Conservation (phyloP, 331 rosid species). For the Quercus phellos region DNA sequence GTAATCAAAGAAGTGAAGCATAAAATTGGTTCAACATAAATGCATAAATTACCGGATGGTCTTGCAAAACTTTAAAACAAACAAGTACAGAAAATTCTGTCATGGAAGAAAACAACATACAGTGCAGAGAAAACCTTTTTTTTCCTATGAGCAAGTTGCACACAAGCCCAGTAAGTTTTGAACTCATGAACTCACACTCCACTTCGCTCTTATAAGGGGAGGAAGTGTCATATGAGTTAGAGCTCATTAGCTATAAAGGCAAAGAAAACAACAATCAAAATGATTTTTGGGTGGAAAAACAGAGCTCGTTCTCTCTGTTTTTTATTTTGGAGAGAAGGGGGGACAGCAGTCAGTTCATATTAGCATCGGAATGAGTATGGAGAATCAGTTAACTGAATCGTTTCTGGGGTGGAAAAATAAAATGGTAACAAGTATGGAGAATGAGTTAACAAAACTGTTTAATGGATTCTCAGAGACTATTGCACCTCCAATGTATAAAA, state of each 20-base stretch:
- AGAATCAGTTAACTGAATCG: no score
- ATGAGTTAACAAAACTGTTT: no score
- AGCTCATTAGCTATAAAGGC: no score
- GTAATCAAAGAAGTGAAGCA: not conserved
- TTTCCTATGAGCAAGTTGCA: no score
- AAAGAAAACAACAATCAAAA: not conserved
- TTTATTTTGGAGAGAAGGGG: not conserved
- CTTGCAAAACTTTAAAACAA: not conserved
- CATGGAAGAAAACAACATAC: not conserved
- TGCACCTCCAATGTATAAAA: no score
- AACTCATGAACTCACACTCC: no score
- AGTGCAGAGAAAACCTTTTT: not conserved
- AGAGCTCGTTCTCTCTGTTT: not conserved
- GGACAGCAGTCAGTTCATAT: not conserved
- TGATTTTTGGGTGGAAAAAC: not conserved
- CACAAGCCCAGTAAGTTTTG: no score
- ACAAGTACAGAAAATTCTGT: not conserved
- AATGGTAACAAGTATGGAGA: no score
- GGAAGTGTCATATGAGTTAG: no score
- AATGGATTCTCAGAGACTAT: no score
- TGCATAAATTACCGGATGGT: not conserved
- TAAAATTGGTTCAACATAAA: not conserved
- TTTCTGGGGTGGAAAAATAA: no score
- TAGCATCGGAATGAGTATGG: not conserved
- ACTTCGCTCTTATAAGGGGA: no score